Evolutionary conservation across 1,139 yeast genomes (phyloP).

Genomic region (Schizosaccharomyces versatilis): DNA sequence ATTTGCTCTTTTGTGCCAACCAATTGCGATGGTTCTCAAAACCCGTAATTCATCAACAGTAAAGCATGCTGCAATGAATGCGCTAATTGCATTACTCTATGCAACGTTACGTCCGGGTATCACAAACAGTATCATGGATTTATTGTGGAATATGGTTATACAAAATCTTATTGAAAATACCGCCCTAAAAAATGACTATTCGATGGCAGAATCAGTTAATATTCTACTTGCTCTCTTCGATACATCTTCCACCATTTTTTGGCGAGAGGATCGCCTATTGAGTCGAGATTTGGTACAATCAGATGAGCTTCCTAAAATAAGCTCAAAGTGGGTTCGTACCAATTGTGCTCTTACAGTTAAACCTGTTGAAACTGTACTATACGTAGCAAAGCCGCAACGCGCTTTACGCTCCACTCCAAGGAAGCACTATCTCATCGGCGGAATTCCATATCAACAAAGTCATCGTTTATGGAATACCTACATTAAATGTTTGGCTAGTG

Average conservation of each 20-base stretch:
- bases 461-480: conserved; percentile 4
- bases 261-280: conserved; percentile 7
- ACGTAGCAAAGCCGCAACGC: not conserved
- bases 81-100: conserved; percentile 7
- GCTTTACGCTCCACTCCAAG: not conserved
- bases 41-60: conserved; percentile 1
- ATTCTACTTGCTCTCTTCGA: conserved; percentile 3
- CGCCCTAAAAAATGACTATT: conserved; percentile 1
- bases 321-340: conserved; percentile 8
- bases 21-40: conserved; percentile 3
- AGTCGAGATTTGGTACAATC: conserved; percentile 1
- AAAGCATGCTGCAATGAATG: conserved; percentile 8
- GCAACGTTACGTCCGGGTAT: conserved; percentile 5
- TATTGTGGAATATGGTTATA: conserved; percentile 6
- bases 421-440: not conserved
- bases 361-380: conserved; percentile 1
- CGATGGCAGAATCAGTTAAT: conserved; percentile 1
- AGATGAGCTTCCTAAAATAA: conserved; percentile 4
- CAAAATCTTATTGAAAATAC: not conserved
- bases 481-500: conserved; percentile 4
- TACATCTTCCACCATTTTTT: conserved; percentile 4
- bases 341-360: conserved; percentile 3
- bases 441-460: not conserved
- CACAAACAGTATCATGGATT: not conserved
- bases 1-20: conserved; percentile 4